Percentiles rank a stretch among this genome's conserved stretches.
These are phyloP conservation scores for Parasitella parasitica DNA, from an alignment of 371 early-diverging fungal species.

Conservation along the genomic window DNA sequence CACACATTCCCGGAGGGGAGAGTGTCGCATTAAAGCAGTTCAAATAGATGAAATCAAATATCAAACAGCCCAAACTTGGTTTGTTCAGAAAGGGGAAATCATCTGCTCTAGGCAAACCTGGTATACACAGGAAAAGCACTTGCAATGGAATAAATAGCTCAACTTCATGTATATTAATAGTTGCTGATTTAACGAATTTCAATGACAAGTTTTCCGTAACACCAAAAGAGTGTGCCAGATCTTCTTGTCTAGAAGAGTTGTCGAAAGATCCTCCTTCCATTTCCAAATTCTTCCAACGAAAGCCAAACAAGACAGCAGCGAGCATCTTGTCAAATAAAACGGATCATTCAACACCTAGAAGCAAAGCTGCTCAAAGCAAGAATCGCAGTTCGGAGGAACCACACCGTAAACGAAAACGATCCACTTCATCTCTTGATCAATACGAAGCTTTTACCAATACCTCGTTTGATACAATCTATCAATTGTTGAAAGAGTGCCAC, in stretches of 20 bases:
- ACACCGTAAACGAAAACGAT: background rate
- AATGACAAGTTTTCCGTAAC: background rate
- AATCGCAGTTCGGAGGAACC: too few species aligned
- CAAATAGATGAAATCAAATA: background rate
- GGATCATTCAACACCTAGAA: too few species aligned
- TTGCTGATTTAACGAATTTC: background rate
- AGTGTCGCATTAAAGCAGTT: too few species aligned
- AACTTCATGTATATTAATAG: too few species aligned
- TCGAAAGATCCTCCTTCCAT: background rate
- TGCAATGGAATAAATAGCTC: too few species aligned
- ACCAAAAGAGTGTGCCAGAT: background rate
- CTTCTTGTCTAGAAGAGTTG: background rate
- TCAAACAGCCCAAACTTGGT: slow-evolving; percentile 11
- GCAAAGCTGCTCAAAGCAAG: too few species aligned
- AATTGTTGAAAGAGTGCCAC: background rate
- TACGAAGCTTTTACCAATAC: background rate
- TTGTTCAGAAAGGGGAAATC: slow-evolving; percentile 41
- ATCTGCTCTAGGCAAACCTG: slow-evolving; percentile 24
- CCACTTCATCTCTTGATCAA: background rate
- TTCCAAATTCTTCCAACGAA: background rate
- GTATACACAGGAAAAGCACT: too few species aligned
- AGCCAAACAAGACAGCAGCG: background rate
- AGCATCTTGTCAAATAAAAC: background rate
- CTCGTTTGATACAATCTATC: background rate
- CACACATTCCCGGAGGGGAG: too few species aligned